Base-by-base conservation (phyloP, 139 green algal genomes). In the Chlamydomonas schloesseri region DNA sequence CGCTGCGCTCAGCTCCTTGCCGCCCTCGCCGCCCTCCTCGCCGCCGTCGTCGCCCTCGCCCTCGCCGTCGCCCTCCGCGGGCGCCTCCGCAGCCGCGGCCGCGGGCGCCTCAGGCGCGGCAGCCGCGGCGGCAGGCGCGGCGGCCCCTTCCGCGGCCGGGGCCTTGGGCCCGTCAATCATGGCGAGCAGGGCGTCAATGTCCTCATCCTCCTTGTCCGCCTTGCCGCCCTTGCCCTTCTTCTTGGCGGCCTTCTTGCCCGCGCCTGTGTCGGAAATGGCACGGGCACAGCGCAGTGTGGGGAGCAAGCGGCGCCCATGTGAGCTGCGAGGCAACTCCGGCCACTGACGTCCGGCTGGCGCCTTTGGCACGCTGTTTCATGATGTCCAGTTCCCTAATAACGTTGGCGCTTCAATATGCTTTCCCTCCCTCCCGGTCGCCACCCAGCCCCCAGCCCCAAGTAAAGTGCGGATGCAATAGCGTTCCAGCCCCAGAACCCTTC, bases 101-200 rank as follows among this genome's bases (percentile, higher is more conserved):
- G 42, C 71, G 17, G 81, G 64, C n/a, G 77, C 71, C 36, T 64
- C 78, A 14, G 86, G 77, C 0, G 73, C 76, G 4, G 77, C 89
- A 13, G 87, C 62, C 20, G 65, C 24, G 8, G 72, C 86, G 24
- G 88, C 76, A 24, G 87, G 57, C 36, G 73, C 58, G n/a, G 88
- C 65, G 70, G 75, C 75, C 65, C 81, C 82, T 31, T 60, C 55
- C 34, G 76, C 83, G 73, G 60, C 14, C 53, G 55, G 53, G 53
- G 50, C 60, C 64, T 89, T 90, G 53, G 65, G 90, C 17, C 89
- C 94, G 60, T 96, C 93, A 11, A 97, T 81, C 79, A 94, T 81
- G 15, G 94, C 95, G 36, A 97, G 88, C 82, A 96, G 82, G 0
- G 92, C 91, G 77, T 96, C 95, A 37, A 97, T 88, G 71, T 96